Conservation (phyloP, 1,284 basidiomycete genomes). For the Ceratobasidium sp. region DNA sequence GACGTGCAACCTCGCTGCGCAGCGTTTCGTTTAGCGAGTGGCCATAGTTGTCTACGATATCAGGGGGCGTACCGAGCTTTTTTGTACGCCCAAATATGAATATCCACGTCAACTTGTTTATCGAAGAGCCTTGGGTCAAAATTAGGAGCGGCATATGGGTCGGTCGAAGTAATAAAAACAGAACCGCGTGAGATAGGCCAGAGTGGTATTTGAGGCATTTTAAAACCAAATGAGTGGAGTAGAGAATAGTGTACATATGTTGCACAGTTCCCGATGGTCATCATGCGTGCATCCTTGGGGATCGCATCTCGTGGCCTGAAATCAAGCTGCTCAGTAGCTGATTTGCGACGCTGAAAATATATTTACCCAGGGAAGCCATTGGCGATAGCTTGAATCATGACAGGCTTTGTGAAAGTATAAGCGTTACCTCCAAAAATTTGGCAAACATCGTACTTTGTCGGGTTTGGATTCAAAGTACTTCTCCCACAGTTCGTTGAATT, state of each 20-base stretch:
- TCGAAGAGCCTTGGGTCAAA: constrained; percentile 31
- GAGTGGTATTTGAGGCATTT: background rate
- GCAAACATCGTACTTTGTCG: constrained; percentile 29
- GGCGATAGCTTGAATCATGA: constrained; percentile 36
- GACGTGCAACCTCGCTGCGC: constrained; percentile 56
- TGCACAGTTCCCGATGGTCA: constrained; percentile 33
- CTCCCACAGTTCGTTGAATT: constrained; percentile 28
- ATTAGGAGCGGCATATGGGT: constrained; percentile 39
- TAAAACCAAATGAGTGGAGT: too few species aligned
- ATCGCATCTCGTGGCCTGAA: constrained; percentile 30
- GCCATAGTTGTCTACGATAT: too few species aligned
- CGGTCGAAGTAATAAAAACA: constrained; percentile 32
- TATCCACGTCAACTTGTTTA: constrained; percentile 28
- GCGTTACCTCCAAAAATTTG: background rate
- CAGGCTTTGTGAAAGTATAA: constrained; percentile 2
- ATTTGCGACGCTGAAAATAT: background rate
- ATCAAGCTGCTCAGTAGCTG: background rate
- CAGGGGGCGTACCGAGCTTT: constrained; percentile 28
- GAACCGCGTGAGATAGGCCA: constrained; percentile 34
- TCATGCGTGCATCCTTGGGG: constrained; percentile 27
- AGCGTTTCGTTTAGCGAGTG: too few species aligned
- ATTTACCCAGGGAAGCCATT: constrained; percentile 33
- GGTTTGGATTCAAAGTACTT: constrained; percentile 27
- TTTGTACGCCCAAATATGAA: constrained; percentile 45
- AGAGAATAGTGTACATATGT: constrained; percentile 11